Percentiles rank a stretch among this genome's conserved stretches.
These are phyloP conservation scores for Stereocaulon alpinum DNA, from an alignment of 495 filamentous ascomycete genomes.

Conservation along the genomic window DNA sequence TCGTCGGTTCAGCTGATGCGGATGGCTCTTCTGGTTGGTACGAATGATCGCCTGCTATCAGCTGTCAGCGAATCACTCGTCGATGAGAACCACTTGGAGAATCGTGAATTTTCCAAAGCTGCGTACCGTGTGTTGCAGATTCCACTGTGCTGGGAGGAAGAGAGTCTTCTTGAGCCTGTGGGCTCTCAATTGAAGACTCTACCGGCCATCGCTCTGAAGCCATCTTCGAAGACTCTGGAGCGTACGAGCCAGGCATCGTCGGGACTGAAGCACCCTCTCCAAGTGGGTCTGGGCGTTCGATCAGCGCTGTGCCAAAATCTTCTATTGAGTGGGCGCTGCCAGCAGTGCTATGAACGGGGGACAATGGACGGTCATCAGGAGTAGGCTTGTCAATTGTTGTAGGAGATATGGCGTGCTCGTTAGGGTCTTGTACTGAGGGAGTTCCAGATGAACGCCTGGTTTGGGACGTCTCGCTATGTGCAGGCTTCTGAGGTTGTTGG, in stretches of 20 bases:
- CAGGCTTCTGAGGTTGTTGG: conserved; percentile 4
- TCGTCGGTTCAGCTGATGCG: neutral
- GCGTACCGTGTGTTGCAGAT: too few relatives aligned
- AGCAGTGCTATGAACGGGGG: neutral
- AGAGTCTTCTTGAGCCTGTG: too few relatives aligned
- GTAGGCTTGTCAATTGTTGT: neutral
- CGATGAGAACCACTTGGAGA: too few relatives aligned
- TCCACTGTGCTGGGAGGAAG: too few relatives aligned
- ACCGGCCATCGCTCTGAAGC: too few relatives aligned
- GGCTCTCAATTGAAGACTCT: too few relatives aligned
- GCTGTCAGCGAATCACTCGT: neutral
- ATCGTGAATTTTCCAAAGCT: too few relatives aligned
- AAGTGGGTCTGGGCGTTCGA: neutral
- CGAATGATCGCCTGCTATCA: neutral
- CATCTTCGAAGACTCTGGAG: too few relatives aligned
- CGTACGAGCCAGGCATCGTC: neutral
- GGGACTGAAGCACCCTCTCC: neutral
- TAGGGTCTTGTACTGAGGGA: neutral
- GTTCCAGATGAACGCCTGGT: neutral
- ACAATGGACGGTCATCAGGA: neutral
- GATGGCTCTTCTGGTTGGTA: neutral
- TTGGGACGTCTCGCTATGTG: neutral
- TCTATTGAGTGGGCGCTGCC: neutral
- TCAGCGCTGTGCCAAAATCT: neutral
- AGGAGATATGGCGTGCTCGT: neutral